These are phyloP conservation scores for Taxillus chinensis DNA, from an alignment of 164 flowering plant genomes.

Conservation along the genomic window DNA sequence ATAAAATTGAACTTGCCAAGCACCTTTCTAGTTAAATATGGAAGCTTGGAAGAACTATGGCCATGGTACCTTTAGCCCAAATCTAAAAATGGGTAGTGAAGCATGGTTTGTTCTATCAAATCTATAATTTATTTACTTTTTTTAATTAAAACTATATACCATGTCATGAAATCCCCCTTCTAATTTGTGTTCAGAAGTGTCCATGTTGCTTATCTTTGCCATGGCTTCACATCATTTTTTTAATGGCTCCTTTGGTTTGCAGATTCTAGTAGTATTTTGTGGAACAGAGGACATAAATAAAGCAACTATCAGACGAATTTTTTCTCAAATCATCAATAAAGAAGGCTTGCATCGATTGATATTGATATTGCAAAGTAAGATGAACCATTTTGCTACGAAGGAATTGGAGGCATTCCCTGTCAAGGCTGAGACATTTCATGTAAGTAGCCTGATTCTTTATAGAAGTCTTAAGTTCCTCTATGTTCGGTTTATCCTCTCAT, in stretches of 20 bases:
- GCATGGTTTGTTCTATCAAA: too few species aligned
- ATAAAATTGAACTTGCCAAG: too few species aligned
- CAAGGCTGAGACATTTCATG: slow-evolving; percentile 24
- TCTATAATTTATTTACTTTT: too few species aligned
- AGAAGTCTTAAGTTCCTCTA: too few species aligned
- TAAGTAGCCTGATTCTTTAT: slow-evolving; percentile 5
- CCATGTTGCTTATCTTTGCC: neutral
- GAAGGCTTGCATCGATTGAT: slow-evolving; percentile 18
- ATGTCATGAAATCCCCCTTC: too few species aligned
- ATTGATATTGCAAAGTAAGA: slow-evolving; percentile 23
- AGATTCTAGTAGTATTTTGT: slow-evolving; percentile 30
- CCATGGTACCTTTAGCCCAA: too few species aligned
- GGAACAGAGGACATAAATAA: slow-evolving; percentile 18
- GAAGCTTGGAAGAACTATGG: too few species aligned
- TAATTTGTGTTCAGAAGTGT: neutral
- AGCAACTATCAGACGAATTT: slow-evolving; percentile 7
- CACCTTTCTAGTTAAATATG: too few species aligned
- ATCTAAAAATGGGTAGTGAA: too few species aligned
- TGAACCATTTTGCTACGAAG: slow-evolving; percentile 21
- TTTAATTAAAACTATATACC: too few species aligned
- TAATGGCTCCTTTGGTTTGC: slow-evolving; percentile 5
- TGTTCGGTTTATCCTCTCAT: too few species aligned
- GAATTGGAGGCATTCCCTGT: slow-evolving; percentile 12
- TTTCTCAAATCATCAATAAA: slow-evolving; percentile 6
- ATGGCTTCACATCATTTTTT: too few species aligned